Conservation (phyloP, 352 stramenopile species). For the Phytophthora melonis region DNA sequence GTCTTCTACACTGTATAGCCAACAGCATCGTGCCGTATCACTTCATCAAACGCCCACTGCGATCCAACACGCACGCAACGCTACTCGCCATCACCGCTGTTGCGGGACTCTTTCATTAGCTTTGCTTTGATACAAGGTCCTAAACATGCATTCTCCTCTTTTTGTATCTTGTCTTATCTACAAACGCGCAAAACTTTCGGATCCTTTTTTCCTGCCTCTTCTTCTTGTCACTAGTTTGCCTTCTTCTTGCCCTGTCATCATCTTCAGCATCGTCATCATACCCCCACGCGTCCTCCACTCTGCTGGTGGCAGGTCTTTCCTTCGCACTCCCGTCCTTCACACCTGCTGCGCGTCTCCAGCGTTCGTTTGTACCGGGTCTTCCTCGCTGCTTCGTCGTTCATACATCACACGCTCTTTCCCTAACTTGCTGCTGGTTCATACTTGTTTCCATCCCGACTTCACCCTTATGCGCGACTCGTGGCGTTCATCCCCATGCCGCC, state of each 20-base stretch:
- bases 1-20: too few relatives aligned
- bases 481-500: constrained; percentile 58
- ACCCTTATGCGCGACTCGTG: constrained; percentile 61
- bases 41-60: too few relatives aligned
- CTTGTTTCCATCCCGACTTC: constrained; percentile 27
- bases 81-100: constrained; percentile 23
- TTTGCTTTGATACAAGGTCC: constrained; percentile 66
- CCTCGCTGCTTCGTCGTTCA: constrained; percentile 28
- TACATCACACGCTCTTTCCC: constrained; percentile 40
- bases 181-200: constrained; percentile 70
- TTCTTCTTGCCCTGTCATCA: background rate
- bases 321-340: background rate
- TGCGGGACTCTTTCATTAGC: constrained; percentile 17
- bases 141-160: constrained; percentile 58
- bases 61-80: constrained; percentile 32
- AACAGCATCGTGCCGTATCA: too few relatives aligned
- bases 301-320: constrained; percentile 21
- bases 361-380: constrained; percentile 18
- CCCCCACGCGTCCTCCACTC: constrained; percentile 29
- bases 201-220: constrained; percentile 25
- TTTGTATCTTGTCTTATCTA: constrained; percentile 69
- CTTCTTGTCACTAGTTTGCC: constrained; percentile 36
- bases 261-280: constrained; percentile 36
- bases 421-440: constrained; percentile 48
- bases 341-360: constrained; percentile 39